phyloP scores from a whole-genome alignment of 345 rosid species.

The Populus davidiana region DNA sequence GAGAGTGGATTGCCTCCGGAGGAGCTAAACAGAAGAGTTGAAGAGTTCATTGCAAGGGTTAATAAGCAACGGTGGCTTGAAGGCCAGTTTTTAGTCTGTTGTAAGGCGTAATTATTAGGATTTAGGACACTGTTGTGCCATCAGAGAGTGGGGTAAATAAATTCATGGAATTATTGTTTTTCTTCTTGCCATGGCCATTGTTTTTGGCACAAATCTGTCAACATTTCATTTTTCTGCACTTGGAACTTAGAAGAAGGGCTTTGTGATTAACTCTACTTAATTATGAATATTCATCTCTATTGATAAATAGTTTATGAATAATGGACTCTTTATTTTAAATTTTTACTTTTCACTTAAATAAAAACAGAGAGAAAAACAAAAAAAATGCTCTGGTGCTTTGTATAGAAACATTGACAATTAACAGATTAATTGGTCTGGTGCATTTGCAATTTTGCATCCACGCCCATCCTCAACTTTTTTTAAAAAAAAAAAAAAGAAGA shows the following conservation, averaged over 20 bases:
- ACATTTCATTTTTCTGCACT: background rate
- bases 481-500: no score
- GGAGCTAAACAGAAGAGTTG: slow-evolving; percentile 50
- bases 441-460: background rate
- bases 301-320: background rate
- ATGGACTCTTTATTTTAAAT: background rate
- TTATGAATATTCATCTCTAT: no score
- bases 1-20: slow-evolving; percentile 34
- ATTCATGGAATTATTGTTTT: background rate
- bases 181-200: background rate
- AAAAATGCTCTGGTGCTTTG: background rate
- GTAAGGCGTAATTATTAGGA: slow-evolving; percentile 6
- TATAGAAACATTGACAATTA: background rate
- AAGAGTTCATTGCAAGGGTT: slow-evolving; percentile 68
- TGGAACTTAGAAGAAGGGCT: background rate
- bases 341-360: background rate
- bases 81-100: slow-evolving; percentile 21
- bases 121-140: background rate
- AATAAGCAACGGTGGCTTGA: slow-evolving; percentile 58
- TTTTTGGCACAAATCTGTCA: background rate
- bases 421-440: background rate
- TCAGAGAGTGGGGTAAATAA: background rate
- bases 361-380: background rate
- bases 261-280: background rate
- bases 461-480: background rate